Conservation (phyloP, 129 eudicot species). For the Artemisia tridentata region DNA sequence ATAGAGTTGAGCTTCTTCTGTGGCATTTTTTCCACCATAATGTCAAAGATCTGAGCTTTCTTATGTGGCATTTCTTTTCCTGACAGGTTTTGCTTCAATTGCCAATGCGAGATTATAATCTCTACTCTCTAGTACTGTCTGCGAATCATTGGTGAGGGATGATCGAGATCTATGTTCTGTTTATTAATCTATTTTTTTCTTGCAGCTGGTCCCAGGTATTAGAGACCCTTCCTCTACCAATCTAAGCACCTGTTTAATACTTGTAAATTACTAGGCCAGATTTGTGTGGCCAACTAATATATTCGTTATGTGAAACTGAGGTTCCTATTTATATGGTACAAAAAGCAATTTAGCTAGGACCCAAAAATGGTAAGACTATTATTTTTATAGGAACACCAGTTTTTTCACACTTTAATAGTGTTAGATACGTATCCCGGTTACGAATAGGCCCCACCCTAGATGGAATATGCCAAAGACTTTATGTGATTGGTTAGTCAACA, state of each 20-base stretch:
- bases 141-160: constrained; percentile 11
- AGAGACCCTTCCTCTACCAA: constrained; percentile 79
- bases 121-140: not conserved
- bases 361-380: not conserved
- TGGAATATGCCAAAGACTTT: too few relatives aligned
- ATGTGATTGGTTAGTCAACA: too few relatives aligned
- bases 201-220: constrained; percentile 74
- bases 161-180: not conserved
- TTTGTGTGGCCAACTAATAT: not conserved
- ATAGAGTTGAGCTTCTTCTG: too few relatives aligned
- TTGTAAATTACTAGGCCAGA: not conserved
- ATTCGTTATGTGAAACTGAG: not conserved
- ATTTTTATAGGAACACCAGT: not conserved
- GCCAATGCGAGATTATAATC: constrained; percentile 15
- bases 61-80: not conserved
- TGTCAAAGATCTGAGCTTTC: not conserved
- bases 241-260: constrained; percentile 33
- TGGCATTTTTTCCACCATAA: too few relatives aligned
- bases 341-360: not conserved
- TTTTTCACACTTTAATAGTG: not conserved
- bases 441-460: too few relatives aligned
- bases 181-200: constrained; percentile 14
- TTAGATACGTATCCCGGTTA: too few relatives aligned
- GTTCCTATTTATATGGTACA: not conserved
- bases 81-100: constrained; percentile 15